A percentile compares a stretch with the other conserved stretches of the same genome.
Conservation (phyloP, 2,329 filamentous ascomycete species). For the Microsporum canis region DNA sequence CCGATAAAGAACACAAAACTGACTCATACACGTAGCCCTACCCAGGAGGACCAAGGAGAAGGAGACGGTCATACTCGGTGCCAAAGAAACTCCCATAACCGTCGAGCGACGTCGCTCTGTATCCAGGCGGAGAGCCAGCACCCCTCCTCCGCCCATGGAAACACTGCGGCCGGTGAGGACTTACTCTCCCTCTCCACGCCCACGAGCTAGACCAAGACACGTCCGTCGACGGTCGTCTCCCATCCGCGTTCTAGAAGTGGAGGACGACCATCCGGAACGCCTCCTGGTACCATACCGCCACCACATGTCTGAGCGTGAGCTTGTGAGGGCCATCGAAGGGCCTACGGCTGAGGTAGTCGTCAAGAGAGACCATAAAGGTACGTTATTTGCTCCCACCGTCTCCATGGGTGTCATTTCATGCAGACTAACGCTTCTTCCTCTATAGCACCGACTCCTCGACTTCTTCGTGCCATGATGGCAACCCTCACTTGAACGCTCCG, state of each 20-base stretch:
- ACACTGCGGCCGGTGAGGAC: not conserved
- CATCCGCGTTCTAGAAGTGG: slow-evolving; percentile 25
- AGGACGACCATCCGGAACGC: slow-evolving; percentile 30
- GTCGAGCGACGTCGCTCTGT: slow-evolving; percentile 23
- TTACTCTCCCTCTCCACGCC: slow-evolving; percentile 2
- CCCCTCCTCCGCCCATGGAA: not conserved
- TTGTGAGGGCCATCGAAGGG: slow-evolving; percentile 58
- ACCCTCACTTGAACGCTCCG: slow-evolving; percentile 49
- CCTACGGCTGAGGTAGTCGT: slow-evolving; percentile 49
- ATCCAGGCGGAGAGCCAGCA: slow-evolving; percentile 10
- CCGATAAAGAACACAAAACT: slow-evolving; percentile 4
- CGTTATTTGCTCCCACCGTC: slow-evolving; percentile 40
- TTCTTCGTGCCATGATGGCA: slow-evolving; percentile 59
- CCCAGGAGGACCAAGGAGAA: slow-evolving; percentile 12
- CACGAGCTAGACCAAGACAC: not conserved
- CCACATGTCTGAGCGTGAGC: slow-evolving; percentile 49
- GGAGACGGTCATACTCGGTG: slow-evolving; percentile 13
- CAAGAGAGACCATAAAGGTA: slow-evolving; percentile 91
- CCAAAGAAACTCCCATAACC: slow-evolving; percentile 22
- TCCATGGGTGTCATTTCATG: not conserved
- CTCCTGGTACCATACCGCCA: slow-evolving; percentile 36
- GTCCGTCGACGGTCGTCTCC: slow-evolving; percentile 25
- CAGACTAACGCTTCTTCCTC: slow-evolving; percentile 6
- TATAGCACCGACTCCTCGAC: slow-evolving; percentile 51
- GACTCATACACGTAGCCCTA: not conserved